A percentile compares a stretch with the other conserved stretches of the same genome.
Evolutionary conservation across 139 green algal genomes (phyloP).

Genomic region (Tetraselmis chui): DNA sequence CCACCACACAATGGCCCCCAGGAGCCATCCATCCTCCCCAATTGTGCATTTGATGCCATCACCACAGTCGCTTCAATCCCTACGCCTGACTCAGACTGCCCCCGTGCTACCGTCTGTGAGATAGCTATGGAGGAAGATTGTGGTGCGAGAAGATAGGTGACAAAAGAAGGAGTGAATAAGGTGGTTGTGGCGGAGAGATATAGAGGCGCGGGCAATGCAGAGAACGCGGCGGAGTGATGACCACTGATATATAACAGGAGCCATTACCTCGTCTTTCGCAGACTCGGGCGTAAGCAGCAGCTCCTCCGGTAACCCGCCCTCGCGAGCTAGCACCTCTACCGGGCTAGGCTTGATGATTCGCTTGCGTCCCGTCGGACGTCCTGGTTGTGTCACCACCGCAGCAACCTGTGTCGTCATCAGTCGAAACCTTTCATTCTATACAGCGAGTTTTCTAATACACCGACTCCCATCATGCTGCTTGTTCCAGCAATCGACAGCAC

Average conservation of each 20-base stretch:
- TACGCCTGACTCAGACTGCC: too few relatives aligned
- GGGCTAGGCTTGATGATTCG: conserved; percentile 47
- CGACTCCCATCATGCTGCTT: background rate
- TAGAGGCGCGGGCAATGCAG: too few relatives aligned
- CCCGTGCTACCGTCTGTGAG: too few relatives aligned
- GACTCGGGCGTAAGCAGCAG: conserved; percentile 45
- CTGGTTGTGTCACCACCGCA: conserved; percentile 77
- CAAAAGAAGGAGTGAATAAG: too few relatives aligned
- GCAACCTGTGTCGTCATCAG: conserved; percentile 39
- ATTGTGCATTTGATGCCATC: background rate
- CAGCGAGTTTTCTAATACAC: background rate
- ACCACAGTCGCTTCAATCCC: too few relatives aligned
- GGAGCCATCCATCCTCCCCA: background rate
- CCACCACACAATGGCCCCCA: background rate
- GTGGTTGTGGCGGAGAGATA: too few relatives aligned
- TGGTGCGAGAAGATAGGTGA: too few relatives aligned
- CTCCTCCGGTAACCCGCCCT: conserved; percentile 29
- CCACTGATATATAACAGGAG: too few relatives aligned
- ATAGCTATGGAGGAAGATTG: too few relatives aligned
- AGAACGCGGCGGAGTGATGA: too few relatives aligned
- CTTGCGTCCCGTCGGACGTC: conserved; percentile 52
- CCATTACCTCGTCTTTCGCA: conserved; percentile 34
- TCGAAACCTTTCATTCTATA: background rate
- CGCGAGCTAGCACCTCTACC: conserved; percentile 49
- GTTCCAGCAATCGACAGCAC: background rate